Evolutionary conservation across 495 filamentous ascomycete species (phyloP).

Genomic region (Clohesyomyces aquaticus): DNA sequence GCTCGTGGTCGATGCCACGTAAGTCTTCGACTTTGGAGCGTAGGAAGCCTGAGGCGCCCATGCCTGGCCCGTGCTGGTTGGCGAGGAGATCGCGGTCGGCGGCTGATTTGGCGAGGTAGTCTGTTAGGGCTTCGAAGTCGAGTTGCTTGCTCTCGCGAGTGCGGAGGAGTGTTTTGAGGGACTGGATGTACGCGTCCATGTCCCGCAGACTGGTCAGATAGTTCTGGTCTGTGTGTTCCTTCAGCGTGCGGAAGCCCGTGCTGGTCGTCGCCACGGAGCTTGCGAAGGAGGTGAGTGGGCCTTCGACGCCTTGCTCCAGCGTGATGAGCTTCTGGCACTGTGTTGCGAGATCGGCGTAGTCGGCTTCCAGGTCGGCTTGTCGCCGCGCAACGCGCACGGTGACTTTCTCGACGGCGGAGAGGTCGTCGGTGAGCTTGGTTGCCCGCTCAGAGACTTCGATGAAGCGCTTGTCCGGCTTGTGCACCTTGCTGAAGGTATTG

Average conservation of each 20-base stretch:
- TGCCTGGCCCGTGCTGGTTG: conserved; percentile 57
- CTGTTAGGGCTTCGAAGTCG: conserved; percentile 92
- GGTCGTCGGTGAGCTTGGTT: conserved; percentile 93
- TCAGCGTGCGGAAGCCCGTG: conserved; percentile 70
- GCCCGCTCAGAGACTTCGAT: conserved; percentile 91
- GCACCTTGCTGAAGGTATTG: conserved; percentile 94
- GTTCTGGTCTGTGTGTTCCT: conserved; percentile 93
- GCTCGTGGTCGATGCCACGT: conserved; percentile 94
- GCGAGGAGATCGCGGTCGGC: conserved; percentile 87
- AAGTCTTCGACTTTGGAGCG: conserved; percentile 96
- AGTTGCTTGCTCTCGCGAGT: conserved; percentile 96
- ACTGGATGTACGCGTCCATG: conserved; percentile 87
- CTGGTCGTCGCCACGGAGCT: conserved; percentile 82
- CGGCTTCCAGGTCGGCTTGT: conserved; percentile 84
- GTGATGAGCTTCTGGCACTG: conserved; percentile 91
- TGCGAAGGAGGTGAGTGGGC: conserved; percentile 79
- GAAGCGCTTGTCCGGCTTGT: conserved; percentile 93
- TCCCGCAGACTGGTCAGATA: conserved; percentile 89
- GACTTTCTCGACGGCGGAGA: conserved; percentile 90
- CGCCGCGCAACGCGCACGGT: conserved; percentile 85
- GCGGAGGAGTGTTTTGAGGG: conserved; percentile 85
- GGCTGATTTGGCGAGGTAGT: conserved; percentile 89
- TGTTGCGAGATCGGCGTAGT: conserved; percentile 84
- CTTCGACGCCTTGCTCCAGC: conserved; percentile 86
- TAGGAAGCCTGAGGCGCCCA: conserved; percentile 82